Evolutionary conservation across 495 filamentous ascomycete species (phyloP).

Genomic region (Parachaetomium inaequale): DNA sequence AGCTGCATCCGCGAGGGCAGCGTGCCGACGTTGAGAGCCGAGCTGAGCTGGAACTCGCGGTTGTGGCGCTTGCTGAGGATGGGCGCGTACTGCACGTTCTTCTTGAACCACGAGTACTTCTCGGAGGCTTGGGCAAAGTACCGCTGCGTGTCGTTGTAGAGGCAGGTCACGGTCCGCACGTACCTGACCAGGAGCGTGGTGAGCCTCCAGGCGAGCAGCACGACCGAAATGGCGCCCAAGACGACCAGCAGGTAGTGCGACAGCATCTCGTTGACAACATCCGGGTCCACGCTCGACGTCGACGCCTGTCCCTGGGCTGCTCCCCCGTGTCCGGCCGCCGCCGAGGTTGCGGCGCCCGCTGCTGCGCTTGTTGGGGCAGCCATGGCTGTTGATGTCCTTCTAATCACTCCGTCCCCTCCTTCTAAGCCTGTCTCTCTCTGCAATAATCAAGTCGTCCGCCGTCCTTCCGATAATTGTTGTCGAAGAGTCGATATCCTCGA

Average conservation of each 20-base stretch:
- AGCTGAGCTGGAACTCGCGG: slow-evolving; percentile 78
- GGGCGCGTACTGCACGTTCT: slow-evolving; percentile 76
- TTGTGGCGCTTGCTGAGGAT: slow-evolving; percentile 82
- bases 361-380: slow-evolving; percentile 7
- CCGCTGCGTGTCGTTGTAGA: slow-evolving; percentile 61
- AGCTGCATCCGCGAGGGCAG: slow-evolving; percentile 83
- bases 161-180: slow-evolving; percentile 67
- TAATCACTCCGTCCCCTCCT: not conserved
- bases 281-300: slow-evolving; percentile 21
- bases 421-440: not conserved
- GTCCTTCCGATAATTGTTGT: not conserved
- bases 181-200: slow-evolving; percentile 59
- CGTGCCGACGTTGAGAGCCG: slow-evolving; percentile 83
- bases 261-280: slow-evolving; percentile 43
- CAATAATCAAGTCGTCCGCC: not conserved
- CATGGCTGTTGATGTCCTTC: not conserved
- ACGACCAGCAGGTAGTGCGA: slow-evolving; percentile 48
- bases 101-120: slow-evolving; percentile 69
- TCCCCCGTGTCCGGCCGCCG: slow-evolving; percentile 1
- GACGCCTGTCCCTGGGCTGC: not conserved
- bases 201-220: slow-evolving; percentile 46
- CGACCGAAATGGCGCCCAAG: slow-evolving; percentile 40
- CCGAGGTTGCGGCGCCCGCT: slow-evolving; percentile 4
- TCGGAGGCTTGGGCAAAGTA: slow-evolving; percentile 50
- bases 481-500: not conserved